Conservation (phyloP, 1,139 yeast species). For the Nakaseomyces delphensis region DNA sequence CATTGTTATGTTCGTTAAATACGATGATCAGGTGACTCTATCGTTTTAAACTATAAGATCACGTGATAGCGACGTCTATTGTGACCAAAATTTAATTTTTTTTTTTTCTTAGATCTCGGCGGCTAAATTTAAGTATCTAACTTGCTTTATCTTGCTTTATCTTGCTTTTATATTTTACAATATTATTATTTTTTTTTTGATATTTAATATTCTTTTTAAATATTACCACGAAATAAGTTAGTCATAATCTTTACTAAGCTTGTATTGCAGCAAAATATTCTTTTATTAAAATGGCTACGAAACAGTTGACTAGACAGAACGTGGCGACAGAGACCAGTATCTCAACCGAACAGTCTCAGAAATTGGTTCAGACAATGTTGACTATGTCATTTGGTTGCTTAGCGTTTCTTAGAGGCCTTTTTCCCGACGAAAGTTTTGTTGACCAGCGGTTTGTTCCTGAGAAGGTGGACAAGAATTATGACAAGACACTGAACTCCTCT, state of each 20-base stretch:
- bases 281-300: slow-evolving; percentile 21
- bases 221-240: no score
- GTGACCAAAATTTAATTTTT: no score
- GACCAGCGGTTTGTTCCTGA: slow-evolving; percentile 38
- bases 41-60: no score
- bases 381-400: slow-evolving; percentile 44
- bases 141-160: no score
- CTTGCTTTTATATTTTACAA: no score
- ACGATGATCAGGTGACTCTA: no score
- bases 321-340: slow-evolving; percentile 21
- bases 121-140: no score
- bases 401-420: slow-evolving; percentile 44
- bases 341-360: slow-evolving; percentile 34
- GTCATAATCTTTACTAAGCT: background rate
- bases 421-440: slow-evolving; percentile 41
- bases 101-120: no score
- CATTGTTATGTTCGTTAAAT: no score
- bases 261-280: background rate
- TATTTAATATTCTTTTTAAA: no score
- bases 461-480: slow-evolving; percentile 27
- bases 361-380: slow-evolving; percentile 38
- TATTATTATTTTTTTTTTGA: no score
- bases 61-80: no score
- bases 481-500: slow-evolving; percentile 18
- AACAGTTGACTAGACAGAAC: slow-evolving; percentile 18